Evolutionary conservation across 139 green algal genomes (phyloP).

Genomic region (Chlamydomonas asymmetrica): DNA sequence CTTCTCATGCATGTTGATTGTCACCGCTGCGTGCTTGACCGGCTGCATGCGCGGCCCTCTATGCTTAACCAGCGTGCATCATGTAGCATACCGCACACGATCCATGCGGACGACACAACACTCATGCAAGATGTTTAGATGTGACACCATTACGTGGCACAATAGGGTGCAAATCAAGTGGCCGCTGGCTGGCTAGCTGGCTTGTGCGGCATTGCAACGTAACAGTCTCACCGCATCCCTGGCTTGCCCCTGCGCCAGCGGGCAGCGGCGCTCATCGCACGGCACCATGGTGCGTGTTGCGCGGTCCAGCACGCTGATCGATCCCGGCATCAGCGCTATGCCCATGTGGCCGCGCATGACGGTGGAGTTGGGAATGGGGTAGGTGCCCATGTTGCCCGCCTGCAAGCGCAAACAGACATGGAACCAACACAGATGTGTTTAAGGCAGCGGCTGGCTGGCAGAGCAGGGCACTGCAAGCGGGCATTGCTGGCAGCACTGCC

Average conservation of each 20-base stretch:
- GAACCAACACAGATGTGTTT: too few species aligned
- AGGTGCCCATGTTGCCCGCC: neutral
- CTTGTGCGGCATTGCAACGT: too few species aligned
- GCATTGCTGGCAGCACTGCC: too few species aligned
- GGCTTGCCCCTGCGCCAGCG: neutral
- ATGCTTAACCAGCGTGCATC: neutral
- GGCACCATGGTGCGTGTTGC: neutral
- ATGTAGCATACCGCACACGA: neutral
- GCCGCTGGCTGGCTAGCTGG: too few species aligned
- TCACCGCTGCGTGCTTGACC: too few species aligned
- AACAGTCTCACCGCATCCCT: too few species aligned
- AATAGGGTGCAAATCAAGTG: too few species aligned
- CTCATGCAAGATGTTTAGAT: neutral
- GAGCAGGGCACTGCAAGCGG: too few species aligned
- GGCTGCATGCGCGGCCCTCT: too few species aligned
- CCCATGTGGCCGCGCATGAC: neutral
- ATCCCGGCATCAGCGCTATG: neutral
- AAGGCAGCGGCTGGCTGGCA: too few species aligned
- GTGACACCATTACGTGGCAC: too few species aligned
- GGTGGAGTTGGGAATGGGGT: neutral
- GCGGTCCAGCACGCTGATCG: neutral
- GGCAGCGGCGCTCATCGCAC: neutral
- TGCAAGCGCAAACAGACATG: neutral
- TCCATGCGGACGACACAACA: neutral
- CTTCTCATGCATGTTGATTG: too few species aligned